Evolutionary conservation across 148 eudicot species (phyloP).

Genomic region (Vaccinium vitisidaea): DNA sequence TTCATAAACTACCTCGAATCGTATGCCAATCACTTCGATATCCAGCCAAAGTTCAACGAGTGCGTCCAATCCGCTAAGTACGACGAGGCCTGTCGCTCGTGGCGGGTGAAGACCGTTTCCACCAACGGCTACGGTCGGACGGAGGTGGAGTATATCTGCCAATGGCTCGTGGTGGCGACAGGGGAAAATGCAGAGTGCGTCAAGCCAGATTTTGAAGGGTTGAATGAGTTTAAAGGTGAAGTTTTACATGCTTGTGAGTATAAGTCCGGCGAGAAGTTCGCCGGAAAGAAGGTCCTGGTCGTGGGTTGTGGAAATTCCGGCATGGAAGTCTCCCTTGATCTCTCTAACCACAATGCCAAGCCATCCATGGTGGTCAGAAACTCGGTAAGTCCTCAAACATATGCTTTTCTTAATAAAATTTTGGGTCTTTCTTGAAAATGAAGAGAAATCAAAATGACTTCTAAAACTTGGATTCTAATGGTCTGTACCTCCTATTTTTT

Average conservation of each 20-base stretch:
- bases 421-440: neutral
- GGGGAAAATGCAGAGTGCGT: slow-evolving; percentile 87
- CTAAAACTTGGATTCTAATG: neutral
- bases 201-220: slow-evolving; percentile 71
- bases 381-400: slow-evolving; percentile 62
- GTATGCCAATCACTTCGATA: slow-evolving; percentile 57
- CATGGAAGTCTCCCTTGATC: slow-evolving; percentile 93
- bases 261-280: slow-evolving; percentile 63
- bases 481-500: neutral
- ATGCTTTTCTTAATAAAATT: neutral
- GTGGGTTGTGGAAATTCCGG: slow-evolving; percentile 97
- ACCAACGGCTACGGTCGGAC: slow-evolving; percentile 5
- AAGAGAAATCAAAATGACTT: neutral
- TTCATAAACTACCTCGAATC: slow-evolving; percentile 76
- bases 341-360: slow-evolving; percentile 65
- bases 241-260: slow-evolving; percentile 76
- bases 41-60: slow-evolving; percentile 66
- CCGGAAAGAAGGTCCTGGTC: slow-evolving; percentile 65
- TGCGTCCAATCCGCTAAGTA: slow-evolving; percentile 63
- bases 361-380: slow-evolving; percentile 76
- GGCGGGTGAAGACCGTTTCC: slow-evolving; percentile 60
- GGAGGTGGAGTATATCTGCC: slow-evolving; percentile 80
- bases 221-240: slow-evolving; percentile 56
- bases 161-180: slow-evolving; percentile 85
- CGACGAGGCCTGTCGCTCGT: slow-evolving; percentile 54